Conservation (phyloP, 1,139 yeast genomes). For the Hemisphaericaspora subhashii region DNA sequence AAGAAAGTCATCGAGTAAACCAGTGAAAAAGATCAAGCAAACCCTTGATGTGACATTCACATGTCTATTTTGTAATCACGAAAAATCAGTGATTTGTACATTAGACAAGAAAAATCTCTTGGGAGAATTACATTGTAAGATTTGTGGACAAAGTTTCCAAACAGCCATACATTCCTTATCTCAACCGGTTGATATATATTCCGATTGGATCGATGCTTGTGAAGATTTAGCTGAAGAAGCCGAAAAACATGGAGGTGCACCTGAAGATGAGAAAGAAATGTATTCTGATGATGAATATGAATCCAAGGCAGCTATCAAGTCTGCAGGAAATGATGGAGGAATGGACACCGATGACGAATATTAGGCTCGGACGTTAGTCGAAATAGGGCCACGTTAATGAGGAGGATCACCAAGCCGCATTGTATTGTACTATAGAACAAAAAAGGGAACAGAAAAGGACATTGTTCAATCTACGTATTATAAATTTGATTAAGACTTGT, state of each 20-base stretch:
- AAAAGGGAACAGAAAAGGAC: background rate
- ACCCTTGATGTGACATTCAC: conserved; percentile 84
- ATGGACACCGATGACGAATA: conserved; percentile 33
- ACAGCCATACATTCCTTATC: conserved; percentile 80
- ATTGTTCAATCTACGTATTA: background rate
- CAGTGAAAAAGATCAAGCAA: conserved; percentile 75
- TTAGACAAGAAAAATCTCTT: conserved; percentile 84
- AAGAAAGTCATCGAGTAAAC: conserved; percentile 85
- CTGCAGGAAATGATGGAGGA: conserved; percentile 18
- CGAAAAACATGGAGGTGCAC: conserved; percentile 24
- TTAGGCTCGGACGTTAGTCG: too few relatives aligned
- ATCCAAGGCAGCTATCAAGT: conserved; percentile 9
- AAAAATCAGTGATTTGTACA: conserved; percentile 83
- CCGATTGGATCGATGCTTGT: conserved; percentile 99
- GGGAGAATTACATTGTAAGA: conserved; percentile 85
- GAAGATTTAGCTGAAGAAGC: conserved; percentile 86
- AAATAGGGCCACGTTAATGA: background rate
- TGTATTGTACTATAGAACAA: background rate
- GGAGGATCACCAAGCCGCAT: background rate
- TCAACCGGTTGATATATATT: conserved; percentile 91
- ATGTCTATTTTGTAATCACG: conserved; percentile 95
- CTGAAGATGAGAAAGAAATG: conserved; percentile 24
- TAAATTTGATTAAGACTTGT: background rate
- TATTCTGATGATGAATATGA: conserved; percentile 42
- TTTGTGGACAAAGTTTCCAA: conserved; percentile 94